These are phyloP conservation scores for Omphalea diandra DNA, from an alignment of 441 rosid species.

Conservation along the genomic window DNA sequence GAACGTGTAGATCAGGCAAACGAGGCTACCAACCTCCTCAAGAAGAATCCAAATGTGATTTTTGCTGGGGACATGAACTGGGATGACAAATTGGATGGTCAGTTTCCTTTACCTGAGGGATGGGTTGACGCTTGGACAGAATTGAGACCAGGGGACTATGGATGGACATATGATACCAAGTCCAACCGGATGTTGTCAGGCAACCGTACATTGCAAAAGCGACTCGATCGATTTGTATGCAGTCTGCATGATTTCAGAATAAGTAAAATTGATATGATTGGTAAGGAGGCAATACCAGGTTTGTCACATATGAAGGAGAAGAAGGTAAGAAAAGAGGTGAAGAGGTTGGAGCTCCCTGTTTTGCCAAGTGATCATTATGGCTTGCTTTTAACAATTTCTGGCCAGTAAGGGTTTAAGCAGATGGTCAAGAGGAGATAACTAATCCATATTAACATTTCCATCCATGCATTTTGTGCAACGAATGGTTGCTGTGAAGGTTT, in stretches of 20 bases:
- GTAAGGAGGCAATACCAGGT: conserved; percentile 77
- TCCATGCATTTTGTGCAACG: conserved; percentile 14
- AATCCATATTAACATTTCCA: neutral
- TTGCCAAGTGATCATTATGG: conserved; percentile 97
- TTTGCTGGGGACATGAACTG: conserved; percentile 97
- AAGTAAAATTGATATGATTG: conserved; percentile 69
- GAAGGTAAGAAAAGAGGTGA: conserved; percentile 56
- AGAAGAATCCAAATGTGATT: conserved; percentile 57
- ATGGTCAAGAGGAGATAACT: conserved; percentile 4
- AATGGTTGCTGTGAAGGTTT: conserved; percentile 1
- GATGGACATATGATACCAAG: conserved; percentile 92
- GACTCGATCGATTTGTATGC: conserved; percentile 75
- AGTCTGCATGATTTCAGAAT: conserved; percentile 60
- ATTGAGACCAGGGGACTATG: conserved; percentile 62
- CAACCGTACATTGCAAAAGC: conserved; percentile 62
- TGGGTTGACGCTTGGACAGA: conserved; percentile 86
- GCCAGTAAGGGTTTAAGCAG: conserved; percentile 2
- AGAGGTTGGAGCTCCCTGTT: conserved; percentile 75
- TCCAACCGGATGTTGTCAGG: conserved; percentile 83
- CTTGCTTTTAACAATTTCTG: conserved; percentile 64
- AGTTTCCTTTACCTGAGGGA: conserved; percentile 62
- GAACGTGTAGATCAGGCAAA: conserved; percentile 82
- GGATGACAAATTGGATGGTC: conserved; percentile 85
- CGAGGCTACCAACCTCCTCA: conserved; percentile 51
- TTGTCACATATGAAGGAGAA: conserved; percentile 73